Conservation (phyloP, 2,329 filamentous ascomycete species). For the Cladosporium oxysporum region DNA sequence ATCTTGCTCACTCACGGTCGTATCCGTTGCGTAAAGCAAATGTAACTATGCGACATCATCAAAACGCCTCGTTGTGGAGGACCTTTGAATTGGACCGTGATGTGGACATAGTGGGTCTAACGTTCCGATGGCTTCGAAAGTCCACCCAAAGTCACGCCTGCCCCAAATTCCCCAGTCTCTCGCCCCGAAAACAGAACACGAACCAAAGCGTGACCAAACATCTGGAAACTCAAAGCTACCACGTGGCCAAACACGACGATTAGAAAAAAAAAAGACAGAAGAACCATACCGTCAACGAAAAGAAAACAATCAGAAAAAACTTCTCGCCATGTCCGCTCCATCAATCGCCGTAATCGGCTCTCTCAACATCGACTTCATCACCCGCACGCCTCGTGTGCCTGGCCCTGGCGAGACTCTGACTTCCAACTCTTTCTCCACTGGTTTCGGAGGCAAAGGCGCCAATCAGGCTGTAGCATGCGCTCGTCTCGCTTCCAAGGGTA, state of each 20-base stretch:
- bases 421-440: conserved; percentile 73
- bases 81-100: not conserved
- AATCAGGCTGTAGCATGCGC: conserved; percentile 74
- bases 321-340: conserved; percentile 4
- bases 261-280: not conserved
- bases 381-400: conserved; percentile 81
- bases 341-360: conserved; percentile 86
- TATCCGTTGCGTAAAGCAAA: conserved; percentile 2
- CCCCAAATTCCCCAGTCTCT: conserved; percentile 15
- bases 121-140: conserved; percentile 4
- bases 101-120: conserved; percentile 7
- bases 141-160: not conserved
- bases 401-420: conserved; percentile 85
- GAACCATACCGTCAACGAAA: not conserved
- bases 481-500: conserved; percentile 32
- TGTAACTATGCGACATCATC: conserved; percentile 1
- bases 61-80: not conserved
- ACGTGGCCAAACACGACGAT: not conserved
- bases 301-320: not conserved
- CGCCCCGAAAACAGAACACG: not conserved
- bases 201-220: not conserved
- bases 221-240: not conserved
- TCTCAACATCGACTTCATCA: conserved; percentile 91
- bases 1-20: not conserved
- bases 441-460: conserved; percentile 88